Conservation (phyloP, 345 rosid species). For the Sonneratia alba region DNA sequence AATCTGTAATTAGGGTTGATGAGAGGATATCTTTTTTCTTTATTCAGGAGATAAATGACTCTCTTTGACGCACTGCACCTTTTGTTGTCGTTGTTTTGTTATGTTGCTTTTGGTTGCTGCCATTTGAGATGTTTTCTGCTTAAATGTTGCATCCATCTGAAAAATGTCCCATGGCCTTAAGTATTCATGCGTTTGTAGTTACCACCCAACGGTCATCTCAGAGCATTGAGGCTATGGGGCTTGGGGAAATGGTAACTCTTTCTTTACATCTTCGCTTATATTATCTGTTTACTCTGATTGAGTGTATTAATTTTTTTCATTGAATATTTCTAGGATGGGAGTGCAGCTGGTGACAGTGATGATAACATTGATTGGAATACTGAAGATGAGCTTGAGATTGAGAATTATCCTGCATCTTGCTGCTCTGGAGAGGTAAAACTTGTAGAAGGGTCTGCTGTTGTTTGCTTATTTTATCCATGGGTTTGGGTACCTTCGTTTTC, state of each 20-base stretch:
- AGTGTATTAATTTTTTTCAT: not conserved
- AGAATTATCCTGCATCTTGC: conserved; percentile 17
- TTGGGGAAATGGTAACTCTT: not conserved
- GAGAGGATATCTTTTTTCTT: not conserved
- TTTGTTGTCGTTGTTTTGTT: too few species aligned
- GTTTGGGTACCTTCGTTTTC: not conserved
- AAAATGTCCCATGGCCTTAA: not conserved
- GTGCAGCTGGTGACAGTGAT: conserved; percentile 24
- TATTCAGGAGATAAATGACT: not conserved
- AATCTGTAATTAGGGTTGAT: not conserved
- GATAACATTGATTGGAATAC: conserved; percentile 48
- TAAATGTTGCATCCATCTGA: not conserved
- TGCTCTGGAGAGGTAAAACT: conserved; percentile 23
- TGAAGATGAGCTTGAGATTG: conserved; percentile 61
- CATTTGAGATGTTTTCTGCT: not conserved
- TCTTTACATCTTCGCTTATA: not conserved
- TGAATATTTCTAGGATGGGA: conserved; percentile 22
- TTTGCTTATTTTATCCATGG: not conserved
- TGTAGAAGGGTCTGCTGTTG: not conserved
- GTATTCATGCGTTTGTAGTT: not conserved
- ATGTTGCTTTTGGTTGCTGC: not conserved
- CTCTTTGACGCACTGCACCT: not conserved
- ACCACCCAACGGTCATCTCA: not conserved
- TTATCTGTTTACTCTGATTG: not conserved
- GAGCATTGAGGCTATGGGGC: not conserved